phyloP scores from a whole-genome alignment of 2,329 filamentous ascomycete species.

The Neonectria magnoliae region DNA sequence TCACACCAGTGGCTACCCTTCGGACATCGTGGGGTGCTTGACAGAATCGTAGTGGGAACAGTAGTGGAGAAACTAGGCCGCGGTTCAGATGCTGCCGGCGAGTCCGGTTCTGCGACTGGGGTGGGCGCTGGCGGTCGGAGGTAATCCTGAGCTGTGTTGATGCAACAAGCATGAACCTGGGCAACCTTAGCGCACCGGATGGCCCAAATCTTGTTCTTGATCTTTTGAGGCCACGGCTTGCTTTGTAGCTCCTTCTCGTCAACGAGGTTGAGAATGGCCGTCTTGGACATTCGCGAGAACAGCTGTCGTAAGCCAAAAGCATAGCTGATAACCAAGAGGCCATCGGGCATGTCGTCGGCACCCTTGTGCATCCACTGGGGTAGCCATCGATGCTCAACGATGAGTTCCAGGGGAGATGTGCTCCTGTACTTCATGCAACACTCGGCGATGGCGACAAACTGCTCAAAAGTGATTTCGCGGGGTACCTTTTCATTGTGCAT shows the following conservation, averaged over 20 bases:
- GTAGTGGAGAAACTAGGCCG: constrained; percentile 32
- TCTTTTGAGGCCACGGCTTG: constrained; percentile 58
- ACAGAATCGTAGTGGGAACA: constrained; percentile 42
- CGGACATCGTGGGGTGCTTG: constrained; percentile 57
- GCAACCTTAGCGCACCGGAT: constrained; percentile 60
- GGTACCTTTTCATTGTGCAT: constrained; percentile 59
- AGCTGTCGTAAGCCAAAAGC: constrained; percentile 60
- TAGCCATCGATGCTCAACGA: constrained; percentile 63
- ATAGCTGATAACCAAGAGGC: constrained; percentile 62
- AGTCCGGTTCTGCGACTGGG: constrained; percentile 25
- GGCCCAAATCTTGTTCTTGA: constrained; percentile 60
- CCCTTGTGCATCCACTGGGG: constrained; percentile 61
- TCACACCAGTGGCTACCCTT: constrained; percentile 62
- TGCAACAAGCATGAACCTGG: constrained; percentile 60
- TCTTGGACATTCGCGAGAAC: constrained; percentile 62
- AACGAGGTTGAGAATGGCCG: constrained; percentile 56
- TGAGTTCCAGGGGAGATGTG: constrained; percentile 60
- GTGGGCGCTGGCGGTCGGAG: constrained; percentile 45
- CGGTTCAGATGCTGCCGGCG: constrained; percentile 33
- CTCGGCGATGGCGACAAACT: constrained; percentile 63
- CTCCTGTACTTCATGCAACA: constrained; percentile 61
- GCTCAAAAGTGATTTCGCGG: constrained; percentile 56
- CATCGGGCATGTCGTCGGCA: constrained; percentile 60
- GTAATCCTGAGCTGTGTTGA: constrained; percentile 57
- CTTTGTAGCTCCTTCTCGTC: constrained; percentile 55